Percentiles rank a stretch among this genome's conserved stretches.
Evolutionary conservation across 1,284 basidiomycete genomes (phyloP).

Genomic region (Cutaneotrichosporon daszewskae): DNA sequence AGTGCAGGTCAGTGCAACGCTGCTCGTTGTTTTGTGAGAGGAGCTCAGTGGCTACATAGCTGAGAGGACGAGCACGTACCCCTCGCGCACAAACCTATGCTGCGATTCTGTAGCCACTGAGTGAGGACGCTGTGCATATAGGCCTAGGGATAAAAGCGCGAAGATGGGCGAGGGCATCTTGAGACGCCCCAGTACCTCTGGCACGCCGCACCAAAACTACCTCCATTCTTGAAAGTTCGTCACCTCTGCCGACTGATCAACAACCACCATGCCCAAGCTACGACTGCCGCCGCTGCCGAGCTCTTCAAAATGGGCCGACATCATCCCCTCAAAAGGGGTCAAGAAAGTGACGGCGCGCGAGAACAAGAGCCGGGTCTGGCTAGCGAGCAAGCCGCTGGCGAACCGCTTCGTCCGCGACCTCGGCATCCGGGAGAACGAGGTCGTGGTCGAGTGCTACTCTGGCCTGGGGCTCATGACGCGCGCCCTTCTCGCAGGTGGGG

Average conservation of each 20-base stretch:
- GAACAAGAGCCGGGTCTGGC: conserved; percentile 14
- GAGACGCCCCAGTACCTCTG: too few relatives aligned
- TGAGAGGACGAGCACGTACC: too few relatives aligned
- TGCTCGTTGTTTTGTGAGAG: too few relatives aligned
- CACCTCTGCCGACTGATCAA: not conserved
- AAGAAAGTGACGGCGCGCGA: conserved; percentile 2
- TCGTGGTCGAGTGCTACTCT: conserved; percentile 35
- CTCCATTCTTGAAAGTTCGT: too few relatives aligned
- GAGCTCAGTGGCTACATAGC: too few relatives aligned
- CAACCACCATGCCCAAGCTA: conserved; percentile 18
- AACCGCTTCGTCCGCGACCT: conserved; percentile 36
- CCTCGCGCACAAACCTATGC: too few relatives aligned
- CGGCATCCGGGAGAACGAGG: conserved; percentile 25
- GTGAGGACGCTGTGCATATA: too few relatives aligned
- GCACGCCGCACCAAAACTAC: too few relatives aligned
- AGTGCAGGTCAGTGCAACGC: too few relatives aligned
- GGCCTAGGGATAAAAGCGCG: too few relatives aligned
- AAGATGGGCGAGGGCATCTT: too few relatives aligned
- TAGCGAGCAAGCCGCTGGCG: conserved; percentile 21
- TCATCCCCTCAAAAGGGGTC: not conserved
- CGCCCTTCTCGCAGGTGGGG: conserved; percentile 30
- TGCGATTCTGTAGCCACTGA: too few relatives aligned
- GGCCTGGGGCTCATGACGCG: conserved; percentile 31
- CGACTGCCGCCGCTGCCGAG: conserved; percentile 34
- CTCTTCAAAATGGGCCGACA: conserved; percentile 13